Evolutionary conservation across 768 basidiomycete genomes (phyloP), one percentile per base, ranked within the genome.

Genomic region (Austroboletus eburneus): DNA sequence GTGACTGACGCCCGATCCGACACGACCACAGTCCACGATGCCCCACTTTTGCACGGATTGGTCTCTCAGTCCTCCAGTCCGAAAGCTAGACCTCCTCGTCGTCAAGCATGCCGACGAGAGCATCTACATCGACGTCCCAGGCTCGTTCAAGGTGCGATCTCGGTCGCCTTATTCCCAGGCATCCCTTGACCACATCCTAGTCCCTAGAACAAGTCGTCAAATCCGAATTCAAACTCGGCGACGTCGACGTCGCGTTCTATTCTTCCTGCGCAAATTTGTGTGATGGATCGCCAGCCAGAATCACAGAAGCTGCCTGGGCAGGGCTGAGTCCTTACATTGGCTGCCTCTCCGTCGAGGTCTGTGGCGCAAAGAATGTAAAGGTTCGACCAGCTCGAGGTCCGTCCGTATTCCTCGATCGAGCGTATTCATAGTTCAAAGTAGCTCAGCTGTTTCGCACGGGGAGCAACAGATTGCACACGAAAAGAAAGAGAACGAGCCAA

Each of bases 21-120:
- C 27, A 27, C 27, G 5, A 12, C 27, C 12, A 27, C 27, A 27
- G 7, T 27, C 27, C 27, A 12, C 12, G 7, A 65, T 62, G 61
- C 29, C 38, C 8, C 63, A 65, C 48, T n/a, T 58, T 16, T 65
- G 63, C 48, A 20, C 58, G 5, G 55, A 65, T 45, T 67, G 63
- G 63, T 42, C 50, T 0, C n/a, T 39, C 3, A 43, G 0, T 3
- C 58, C 58, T 0, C 63, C 63, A n/a, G 30, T 36, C 0, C 52
- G 61, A 0, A 64, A 57, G 30, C 25, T 29, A 6, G 57, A 58
- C 0, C 32, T 61, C 23, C 14, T 65, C 16, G 20, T 63, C 39
- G 57, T 63, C 48, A 37, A 27, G 0, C 23, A 17, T 1, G 63
- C 57, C 0, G 42, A 51, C 32, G 43, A 54, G 2, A 48, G 32